Conservation (phyloP, 306 rosid species). For the Coriaria nepalensis region DNA sequence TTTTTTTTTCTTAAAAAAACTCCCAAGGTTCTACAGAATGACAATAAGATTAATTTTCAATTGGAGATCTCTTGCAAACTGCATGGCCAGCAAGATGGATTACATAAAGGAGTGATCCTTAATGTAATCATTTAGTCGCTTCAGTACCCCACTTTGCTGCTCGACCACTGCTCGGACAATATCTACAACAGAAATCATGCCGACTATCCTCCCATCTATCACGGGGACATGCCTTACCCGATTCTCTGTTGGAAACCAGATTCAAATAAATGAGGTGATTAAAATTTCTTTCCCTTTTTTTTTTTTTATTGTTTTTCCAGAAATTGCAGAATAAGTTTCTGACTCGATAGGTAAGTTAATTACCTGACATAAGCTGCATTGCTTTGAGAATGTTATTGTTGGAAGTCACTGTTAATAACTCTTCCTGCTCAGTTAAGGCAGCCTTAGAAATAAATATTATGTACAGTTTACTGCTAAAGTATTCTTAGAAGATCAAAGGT, state of each 20-base stretch:
- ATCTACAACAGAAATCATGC: constrained; percentile 81
- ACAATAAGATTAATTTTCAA: constrained; percentile 2
- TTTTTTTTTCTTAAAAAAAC: constrained; percentile 7
- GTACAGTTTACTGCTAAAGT: neutral
- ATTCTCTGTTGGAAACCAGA: constrained; percentile 33
- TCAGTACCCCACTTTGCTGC: constrained; percentile 73
- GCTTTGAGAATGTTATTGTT: constrained; percentile 73
- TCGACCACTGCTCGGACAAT: constrained; percentile 71
- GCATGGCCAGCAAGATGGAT: constrained; percentile 5
- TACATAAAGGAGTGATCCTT: constrained; percentile 11
- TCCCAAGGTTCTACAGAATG: constrained; percentile 14
- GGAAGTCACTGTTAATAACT: constrained; percentile 59
- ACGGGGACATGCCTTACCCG: constrained; percentile 72
- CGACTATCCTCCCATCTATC: constrained; percentile 71
- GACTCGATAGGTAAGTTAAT: neutral
- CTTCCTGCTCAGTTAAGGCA: constrained; percentile 32
- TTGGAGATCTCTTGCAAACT: constrained; percentile 3
- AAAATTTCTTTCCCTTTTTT: neutral
- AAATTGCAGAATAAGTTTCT: neutral
- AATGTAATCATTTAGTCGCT: constrained; percentile 49
- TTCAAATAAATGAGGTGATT: too few species aligned
- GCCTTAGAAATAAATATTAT: neutral
- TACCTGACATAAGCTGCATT: constrained; percentile 86
- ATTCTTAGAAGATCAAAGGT: neutral
- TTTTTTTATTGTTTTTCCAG: constrained; percentile 3